These are phyloP conservation scores for Hyphopichia wangnamkhiaoensis DNA, from an alignment of 1,139 yeast species.

Conservation along the genomic window DNA sequence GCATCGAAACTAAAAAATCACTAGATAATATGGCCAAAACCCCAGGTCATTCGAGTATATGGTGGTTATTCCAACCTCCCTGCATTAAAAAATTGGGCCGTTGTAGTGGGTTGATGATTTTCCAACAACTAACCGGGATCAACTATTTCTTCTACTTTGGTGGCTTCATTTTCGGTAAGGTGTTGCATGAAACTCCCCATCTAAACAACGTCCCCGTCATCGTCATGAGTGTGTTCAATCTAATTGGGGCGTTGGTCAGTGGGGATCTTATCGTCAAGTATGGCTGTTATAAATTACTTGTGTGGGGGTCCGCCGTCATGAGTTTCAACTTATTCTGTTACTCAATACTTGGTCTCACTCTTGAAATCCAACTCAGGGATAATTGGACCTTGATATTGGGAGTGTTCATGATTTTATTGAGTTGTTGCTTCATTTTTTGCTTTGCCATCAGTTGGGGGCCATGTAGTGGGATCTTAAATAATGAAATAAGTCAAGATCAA, in stretches of 20 bases:
- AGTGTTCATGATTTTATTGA: neutral
- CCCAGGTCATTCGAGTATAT: neutral
- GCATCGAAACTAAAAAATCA: neutral
- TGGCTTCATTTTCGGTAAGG: conserved; percentile 17
- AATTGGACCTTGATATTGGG: neutral
- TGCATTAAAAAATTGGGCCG: conserved; percentile 3
- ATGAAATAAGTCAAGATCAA: conserved; percentile 22
- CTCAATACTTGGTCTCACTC: conserved; percentile 11
- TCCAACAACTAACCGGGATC: conserved; percentile 38
- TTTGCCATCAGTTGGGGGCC: conserved; percentile 40
- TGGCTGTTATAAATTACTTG: conserved; percentile 8
- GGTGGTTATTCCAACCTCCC: neutral
- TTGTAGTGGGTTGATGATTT: conserved; percentile 24
- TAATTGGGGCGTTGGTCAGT: conserved; percentile 17
- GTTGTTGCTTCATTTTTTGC: conserved; percentile 19
- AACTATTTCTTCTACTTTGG: conserved; percentile 37
- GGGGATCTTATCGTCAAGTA: conserved; percentile 12
- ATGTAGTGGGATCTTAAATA: conserved; percentile 26
- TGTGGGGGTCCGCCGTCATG: conserved; percentile 15
- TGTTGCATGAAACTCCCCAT: neutral
- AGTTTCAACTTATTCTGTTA: conserved; percentile 14
- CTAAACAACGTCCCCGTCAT: conserved; percentile 9
- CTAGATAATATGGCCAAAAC: neutral
- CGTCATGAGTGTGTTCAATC: conserved; percentile 16
- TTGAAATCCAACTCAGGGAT: neutral